Evolutionary conservation across 2,329 filamentous ascomycete species (phyloP).

Genomic region (Orbilia ellipsospora): DNA sequence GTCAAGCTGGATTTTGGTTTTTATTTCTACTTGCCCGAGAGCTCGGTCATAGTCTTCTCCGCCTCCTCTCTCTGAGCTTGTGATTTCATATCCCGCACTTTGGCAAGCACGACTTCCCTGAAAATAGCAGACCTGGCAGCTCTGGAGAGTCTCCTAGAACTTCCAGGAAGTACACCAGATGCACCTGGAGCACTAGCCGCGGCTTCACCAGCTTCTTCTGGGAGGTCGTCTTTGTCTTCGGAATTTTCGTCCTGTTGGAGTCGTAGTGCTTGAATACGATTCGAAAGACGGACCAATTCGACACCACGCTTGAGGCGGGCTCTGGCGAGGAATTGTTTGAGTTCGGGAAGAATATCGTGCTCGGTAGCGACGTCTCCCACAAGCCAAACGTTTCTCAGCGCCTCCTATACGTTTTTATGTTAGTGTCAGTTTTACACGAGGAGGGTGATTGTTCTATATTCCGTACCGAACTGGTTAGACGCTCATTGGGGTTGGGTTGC

Average conservation of each 20-base stretch:
- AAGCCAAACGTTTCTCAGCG: slow-evolving; percentile 86
- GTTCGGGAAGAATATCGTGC: slow-evolving; percentile 96
- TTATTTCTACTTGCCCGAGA: slow-evolving; percentile 33
- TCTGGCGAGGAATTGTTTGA: slow-evolving; percentile 91
- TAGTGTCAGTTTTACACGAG: slow-evolving; percentile 4
- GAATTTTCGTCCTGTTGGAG: slow-evolving; percentile 81
- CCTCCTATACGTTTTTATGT: slow-evolving; percentile 68
- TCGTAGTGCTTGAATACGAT: slow-evolving; percentile 93
- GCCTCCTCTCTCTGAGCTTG: slow-evolving; percentile 77
- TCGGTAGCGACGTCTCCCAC: slow-evolving; percentile 90
- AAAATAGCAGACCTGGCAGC: slow-evolving; percentile 75
- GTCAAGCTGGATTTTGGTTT: background rate
- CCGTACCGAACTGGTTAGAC: slow-evolving; percentile 79
- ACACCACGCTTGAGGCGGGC: slow-evolving; percentile 91
- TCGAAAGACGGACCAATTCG: slow-evolving; percentile 93
- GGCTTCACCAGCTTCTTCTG: slow-evolving; percentile 71
- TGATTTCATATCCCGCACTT: slow-evolving; percentile 91
- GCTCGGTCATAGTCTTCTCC: slow-evolving; percentile 63
- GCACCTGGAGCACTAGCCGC: slow-evolving; percentile 64
- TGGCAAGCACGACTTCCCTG: slow-evolving; percentile 91
- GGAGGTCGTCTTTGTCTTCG: slow-evolving; percentile 77
- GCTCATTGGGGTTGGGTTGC: slow-evolving; percentile 78
- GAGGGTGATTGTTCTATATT: slow-evolving; percentile 23
- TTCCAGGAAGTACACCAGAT: slow-evolving; percentile 68
- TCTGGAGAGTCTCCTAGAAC: slow-evolving; percentile 66